Percentiles rank a stretch among this genome's conserved stretches.
Evolutionary conservation across 1,139 yeast species (phyloP).

Genomic region (Scheffersomyces stambukii): DNA sequence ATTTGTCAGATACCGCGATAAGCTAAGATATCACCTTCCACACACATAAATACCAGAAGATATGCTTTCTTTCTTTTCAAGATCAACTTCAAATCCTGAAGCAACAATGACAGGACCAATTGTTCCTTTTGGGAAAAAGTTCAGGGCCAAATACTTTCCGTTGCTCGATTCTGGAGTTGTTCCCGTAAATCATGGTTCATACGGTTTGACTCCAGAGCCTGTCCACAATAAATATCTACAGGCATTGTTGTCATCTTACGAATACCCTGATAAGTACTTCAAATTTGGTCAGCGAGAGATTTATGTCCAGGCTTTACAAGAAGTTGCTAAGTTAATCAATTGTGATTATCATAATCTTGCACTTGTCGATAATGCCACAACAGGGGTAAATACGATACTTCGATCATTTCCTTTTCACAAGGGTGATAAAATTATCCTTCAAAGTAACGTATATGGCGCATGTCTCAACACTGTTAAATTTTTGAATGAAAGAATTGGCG

Average conservation of each 20-base stretch:
- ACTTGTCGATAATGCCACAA: conserved; percentile 56
- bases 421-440: conserved; percentile 53
- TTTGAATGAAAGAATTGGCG: conserved; percentile 36
- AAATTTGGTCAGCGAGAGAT: conserved; percentile 17
- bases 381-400: conserved; percentile 56
- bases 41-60: not conserved
- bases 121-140: conserved; percentile 47
- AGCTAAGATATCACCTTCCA: too few species aligned
- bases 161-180: conserved; percentile 27
- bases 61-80: conserved; percentile 1
- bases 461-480: conserved; percentile 52
- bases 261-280: conserved; percentile 41
- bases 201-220: conserved; percentile 44
- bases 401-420: conserved; percentile 48
- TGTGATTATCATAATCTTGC: conserved; percentile 45
- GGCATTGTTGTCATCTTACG: conserved; percentile 22
- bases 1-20: too few species aligned
- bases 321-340: conserved; percentile 36
- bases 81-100: too few species aligned
- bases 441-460: conserved; percentile 55
- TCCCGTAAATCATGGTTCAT: conserved; percentile 55
- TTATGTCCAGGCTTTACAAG: conserved; percentile 27
- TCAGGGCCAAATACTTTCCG: conserved; percentile 45
- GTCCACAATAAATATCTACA: conserved; percentile 26
- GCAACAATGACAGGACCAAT: conserved; percentile 7